Evolutionary conservation across 176 grass and related monocot species (phyloP), one percentile per base, ranked within the genome.

Genomic region (Panicum miliaceum): DNA sequence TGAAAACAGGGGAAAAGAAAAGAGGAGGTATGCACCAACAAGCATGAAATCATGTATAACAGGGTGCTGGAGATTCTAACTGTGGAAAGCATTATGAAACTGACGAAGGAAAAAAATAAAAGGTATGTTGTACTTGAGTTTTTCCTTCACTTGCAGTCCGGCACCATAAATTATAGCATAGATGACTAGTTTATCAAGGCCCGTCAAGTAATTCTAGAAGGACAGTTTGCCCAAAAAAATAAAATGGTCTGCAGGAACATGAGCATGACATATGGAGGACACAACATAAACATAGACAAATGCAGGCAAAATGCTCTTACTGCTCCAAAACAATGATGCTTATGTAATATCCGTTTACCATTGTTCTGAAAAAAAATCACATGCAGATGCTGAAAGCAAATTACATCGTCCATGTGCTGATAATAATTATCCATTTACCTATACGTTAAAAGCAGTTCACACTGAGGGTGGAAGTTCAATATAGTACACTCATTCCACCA

Each of bases 341-440:
- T 38, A 26, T 64, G 14, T 53, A 71, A 29, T 63, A 18, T 18
- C 19, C 41, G 76, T 54, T 78, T 53, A 52, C 4, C 19, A 75
- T 34, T 42, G 8, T 70, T 62, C 53, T 62, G 23, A 43, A 36
- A 8, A 68, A 48, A 59, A 18, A 7, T 25, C 34, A 18, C n/a
- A 54, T 14, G 23, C 40, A 81, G 10, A 63, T 63, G 52, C 41
- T 63, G 61, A 38, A 74, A 77, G 10, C 9, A 85, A 81, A 58
- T 23, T 76, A 19, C 77, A 86, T 2, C 37, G 52, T 61, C 38
- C 18, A 36, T 18, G 12, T 42, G 32, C 12, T 10, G 32, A 12
- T 81, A 37, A 18, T 79, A 14, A 88, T 41, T 47, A 84, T 47
- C 29, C 19, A 32, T 50, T 50, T 19, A 32, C 42, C 42, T 50